phyloP scores from a whole-genome alignment of 2,329 filamentous ascomycete species.

The Blastomyces emzantsi region DNA sequence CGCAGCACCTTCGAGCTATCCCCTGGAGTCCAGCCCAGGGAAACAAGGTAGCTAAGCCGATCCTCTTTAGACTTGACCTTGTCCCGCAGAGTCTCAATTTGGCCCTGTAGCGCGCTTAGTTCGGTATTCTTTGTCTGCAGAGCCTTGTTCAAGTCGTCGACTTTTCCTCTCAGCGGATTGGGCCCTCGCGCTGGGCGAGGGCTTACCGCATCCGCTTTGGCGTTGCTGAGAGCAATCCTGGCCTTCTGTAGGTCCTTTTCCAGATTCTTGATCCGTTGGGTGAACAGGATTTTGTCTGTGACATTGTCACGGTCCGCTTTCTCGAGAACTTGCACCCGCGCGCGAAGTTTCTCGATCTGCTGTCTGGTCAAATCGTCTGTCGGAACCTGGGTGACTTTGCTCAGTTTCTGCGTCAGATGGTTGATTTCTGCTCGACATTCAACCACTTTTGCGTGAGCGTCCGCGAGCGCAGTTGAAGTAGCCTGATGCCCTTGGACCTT shows the following conservation, averaged over 20 bases:
- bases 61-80: background rate
- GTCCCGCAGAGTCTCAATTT: background rate
- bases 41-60: background rate
- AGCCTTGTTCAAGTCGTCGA: background rate
- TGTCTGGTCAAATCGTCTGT: constrained; percentile 10
- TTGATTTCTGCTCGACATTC: constrained; percentile 14
- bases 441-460: constrained; percentile 14
- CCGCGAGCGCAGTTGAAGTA: constrained; percentile 14
- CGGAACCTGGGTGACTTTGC: constrained; percentile 3
- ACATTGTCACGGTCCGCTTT: constrained; percentile 12
- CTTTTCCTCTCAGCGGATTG: background rate
- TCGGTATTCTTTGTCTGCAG: background rate
- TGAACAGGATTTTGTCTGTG: constrained; percentile 16
- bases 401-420: constrained; percentile 13
- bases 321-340: constrained; percentile 5
- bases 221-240: constrained; percentile 18
- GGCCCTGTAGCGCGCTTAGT: background rate
- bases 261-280: constrained; percentile 13
- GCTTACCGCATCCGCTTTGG: background rate
- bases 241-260: constrained; percentile 18
- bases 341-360: constrained; percentile 11
- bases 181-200: background rate
- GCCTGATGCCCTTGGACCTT: constrained; percentile 8
- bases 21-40: background rate
- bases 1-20: background rate